Evolutionary conservation across 495 filamentous ascomycete species (phyloP).

Genomic region (Xylaria acuta): DNA sequence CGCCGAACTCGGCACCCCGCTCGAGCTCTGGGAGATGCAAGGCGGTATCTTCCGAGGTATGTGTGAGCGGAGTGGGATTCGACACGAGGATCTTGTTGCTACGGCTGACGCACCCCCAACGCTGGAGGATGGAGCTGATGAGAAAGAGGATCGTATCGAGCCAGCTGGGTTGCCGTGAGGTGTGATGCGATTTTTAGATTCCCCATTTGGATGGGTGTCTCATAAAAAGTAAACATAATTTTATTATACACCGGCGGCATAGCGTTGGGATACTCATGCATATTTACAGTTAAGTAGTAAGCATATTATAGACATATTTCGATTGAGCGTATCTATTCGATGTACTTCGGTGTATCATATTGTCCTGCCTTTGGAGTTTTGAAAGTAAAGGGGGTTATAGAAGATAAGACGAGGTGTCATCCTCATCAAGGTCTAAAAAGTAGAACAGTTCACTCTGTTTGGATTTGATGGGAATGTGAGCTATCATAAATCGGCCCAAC

Average conservation of each 20-base stretch:
- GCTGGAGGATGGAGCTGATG: constrained; percentile 22
- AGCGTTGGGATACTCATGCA: background rate
- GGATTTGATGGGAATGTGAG: background rate
- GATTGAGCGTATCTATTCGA: background rate
- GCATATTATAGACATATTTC: constrained; percentile 10
- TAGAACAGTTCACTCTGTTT: background rate
- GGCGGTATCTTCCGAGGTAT: constrained; percentile 85
- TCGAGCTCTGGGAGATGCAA: constrained; percentile 64
- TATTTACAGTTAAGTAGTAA: background rate
- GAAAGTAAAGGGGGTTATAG: background rate
- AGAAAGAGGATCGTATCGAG: constrained; percentile 15
- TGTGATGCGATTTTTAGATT: background rate
- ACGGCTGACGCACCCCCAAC: background rate
- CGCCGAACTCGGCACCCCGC: constrained; percentile 81
- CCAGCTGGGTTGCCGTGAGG: constrained; percentile 6
- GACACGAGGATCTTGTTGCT: constrained; percentile 70
- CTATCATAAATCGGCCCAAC: background rate
- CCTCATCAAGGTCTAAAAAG: background rate
- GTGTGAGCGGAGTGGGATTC: constrained; percentile 90
- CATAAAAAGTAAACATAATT: background rate
- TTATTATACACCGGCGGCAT: constrained; percentile 7
- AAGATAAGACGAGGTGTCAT: background rate
- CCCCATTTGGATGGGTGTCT: background rate
- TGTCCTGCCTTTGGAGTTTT: background rate
- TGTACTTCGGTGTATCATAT: background rate